These are phyloP conservation scores for Hypoxylon intermedium DNA, from an alignment of 495 filamentous ascomycete genomes.

Conservation along the genomic window DNA sequence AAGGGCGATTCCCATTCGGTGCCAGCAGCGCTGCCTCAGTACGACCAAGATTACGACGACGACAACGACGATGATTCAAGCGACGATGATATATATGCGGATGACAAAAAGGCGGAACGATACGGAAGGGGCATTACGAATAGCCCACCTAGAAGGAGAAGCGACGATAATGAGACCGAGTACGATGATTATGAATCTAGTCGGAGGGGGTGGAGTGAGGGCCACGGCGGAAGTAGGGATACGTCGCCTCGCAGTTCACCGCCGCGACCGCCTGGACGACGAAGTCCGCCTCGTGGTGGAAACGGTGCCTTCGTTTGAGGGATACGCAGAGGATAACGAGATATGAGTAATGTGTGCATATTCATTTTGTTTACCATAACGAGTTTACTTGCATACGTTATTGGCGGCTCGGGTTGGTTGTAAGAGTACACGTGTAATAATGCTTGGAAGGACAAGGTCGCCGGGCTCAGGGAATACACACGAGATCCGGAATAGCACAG, in stretches of 20 bases:
- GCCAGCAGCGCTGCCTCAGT: conserved; percentile 47
- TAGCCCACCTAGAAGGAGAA: conserved; percentile 34
- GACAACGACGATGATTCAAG: conserved; percentile 44
- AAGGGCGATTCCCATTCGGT: conserved; percentile 68
- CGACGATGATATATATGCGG: conserved; percentile 41
- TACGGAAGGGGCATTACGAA: conserved; percentile 54
- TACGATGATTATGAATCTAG: conserved; percentile 33
- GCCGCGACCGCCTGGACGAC: conserved; percentile 32
- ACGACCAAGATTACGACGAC: conserved; percentile 44
- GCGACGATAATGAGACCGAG: conserved; percentile 29
- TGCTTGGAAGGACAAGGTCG: conserved; percentile 4
- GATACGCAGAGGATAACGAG: conserved; percentile 29
- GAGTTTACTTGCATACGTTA: conserved; percentile 20
- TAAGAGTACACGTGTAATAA: conserved; percentile 17
- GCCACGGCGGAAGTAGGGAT: conserved; percentile 28
- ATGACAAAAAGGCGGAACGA: conserved; percentile 44
- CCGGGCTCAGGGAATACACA: conserved; percentile 2
- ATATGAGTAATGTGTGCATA: conserved; percentile 37
- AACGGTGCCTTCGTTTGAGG: conserved; percentile 38
- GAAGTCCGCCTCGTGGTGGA: conserved; percentile 29
- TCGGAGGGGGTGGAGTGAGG: conserved; percentile 34
- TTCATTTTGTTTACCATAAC: conserved; percentile 33
- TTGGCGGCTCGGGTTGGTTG: conserved; percentile 15
- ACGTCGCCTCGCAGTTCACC: conserved; percentile 25
- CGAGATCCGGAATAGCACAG: conserved; percentile 1